Base-by-base conservation (phyloP, 2,329 filamentous ascomycete genomes). In the Colletotrichum ledebouriae region DNA sequence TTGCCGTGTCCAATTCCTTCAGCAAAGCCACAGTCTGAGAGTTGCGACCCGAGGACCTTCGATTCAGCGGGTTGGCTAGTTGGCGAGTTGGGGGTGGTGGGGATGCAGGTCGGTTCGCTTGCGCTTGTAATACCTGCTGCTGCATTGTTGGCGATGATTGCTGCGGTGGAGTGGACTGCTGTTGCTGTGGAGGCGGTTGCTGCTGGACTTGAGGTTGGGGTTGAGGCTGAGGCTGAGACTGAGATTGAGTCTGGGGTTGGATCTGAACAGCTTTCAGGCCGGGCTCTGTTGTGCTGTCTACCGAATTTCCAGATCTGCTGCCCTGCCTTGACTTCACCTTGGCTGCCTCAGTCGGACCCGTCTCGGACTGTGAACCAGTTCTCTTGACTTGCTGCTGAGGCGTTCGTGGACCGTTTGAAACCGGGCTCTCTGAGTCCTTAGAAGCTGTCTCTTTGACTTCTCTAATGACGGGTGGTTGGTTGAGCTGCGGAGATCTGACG, bases 1-100 rank as follows among this genome's bases (percentile, higher is more conserved):
- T 93, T 3, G 91, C 87, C 9, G 89, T 86, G 76, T 99, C 95
- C 2, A 99, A 85, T 76, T 99, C 96, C 76, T 96, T 95, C 13
- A 93, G 84, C 12, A 98, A 79, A 0, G 92, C 90, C 71, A 93
- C 91, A 1, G 91, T 91, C 72, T 91, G 89, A 7, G 88, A 84
- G 75, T 89, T 86, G 77, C 87, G 78, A 71, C 86, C 81, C 67
- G 92, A 86, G 69, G 90, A 82, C 77, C 89, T 80, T 75, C 91
- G 79, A 73, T 83, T 79, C 73, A 92, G 73, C 71, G 89, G 81
- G 79, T 89, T 86, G 79, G 87, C 85, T 41, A 81, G 75, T 76
- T 90, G 85, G 63, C 88, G 81, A 5, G 81, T 81, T 1, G 88
- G 87, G 2, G 87, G 85, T 3, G 88, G 87, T 3, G 88, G 88